Conservation (phyloP, 176 grass and related monocot species). For the Avena insularis region DNA sequence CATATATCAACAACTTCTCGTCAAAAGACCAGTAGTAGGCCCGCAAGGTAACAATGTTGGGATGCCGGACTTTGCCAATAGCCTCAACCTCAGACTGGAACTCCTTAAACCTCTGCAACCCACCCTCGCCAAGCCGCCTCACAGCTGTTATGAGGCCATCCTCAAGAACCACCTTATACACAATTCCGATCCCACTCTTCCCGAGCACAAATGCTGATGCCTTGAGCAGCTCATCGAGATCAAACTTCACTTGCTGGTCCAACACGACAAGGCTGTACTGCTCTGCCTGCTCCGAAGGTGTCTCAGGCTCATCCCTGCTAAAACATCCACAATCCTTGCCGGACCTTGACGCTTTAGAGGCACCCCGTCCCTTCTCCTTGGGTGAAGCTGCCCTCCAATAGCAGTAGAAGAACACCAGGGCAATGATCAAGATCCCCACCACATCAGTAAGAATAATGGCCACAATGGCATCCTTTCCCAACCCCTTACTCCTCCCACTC, state of each 20-base stretch:
- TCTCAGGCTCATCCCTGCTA: constrained; percentile 56
- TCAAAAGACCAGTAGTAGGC: constrained; percentile 98
- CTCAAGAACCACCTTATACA: constrained; percentile 91
- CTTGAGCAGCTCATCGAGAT: constrained; percentile 84
- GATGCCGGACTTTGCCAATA: constrained; percentile 86
- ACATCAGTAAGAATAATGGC: constrained; percentile 77
- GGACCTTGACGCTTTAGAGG: constrained; percentile 38
- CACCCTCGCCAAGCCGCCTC: constrained; percentile 83
- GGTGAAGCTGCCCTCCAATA: constrained; percentile 62
- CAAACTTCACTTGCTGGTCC: constrained; percentile 69
- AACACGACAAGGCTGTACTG: constrained; percentile 69
- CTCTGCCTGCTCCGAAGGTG: constrained; percentile 60
- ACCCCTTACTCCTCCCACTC: constrained; percentile 52
- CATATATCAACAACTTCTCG: constrained; percentile 94
- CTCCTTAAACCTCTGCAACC: constrained; percentile 88
- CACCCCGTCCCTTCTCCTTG: constrained; percentile 42
- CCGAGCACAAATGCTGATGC: constrained; percentile 88
- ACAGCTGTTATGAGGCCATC: constrained; percentile 69
- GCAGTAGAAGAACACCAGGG: constrained; percentile 77
- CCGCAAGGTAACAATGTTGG: constrained; percentile 86
- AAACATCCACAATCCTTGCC: constrained; percentile 75
- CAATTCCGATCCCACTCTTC: constrained; percentile 88
- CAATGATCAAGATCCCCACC: constrained; percentile 72
- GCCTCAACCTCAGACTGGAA: constrained; percentile 92
- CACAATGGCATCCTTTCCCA: constrained; percentile 63